phyloP scores from a whole-genome alignment of 306 rosid species.

The Acacia melanoxylon region DNA sequence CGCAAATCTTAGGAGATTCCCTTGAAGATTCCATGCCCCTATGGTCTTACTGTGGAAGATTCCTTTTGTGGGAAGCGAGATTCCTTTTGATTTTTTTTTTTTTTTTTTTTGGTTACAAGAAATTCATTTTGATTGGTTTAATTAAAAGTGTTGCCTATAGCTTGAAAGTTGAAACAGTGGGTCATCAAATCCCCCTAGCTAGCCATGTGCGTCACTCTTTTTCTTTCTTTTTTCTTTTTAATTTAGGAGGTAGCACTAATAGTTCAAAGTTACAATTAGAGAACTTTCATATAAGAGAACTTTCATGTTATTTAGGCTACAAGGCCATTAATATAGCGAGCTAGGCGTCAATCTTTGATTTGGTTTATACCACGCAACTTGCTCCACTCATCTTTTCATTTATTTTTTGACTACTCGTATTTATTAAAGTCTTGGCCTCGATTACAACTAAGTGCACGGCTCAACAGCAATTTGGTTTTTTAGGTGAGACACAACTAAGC shows the following conservation, averaged over 20 bases:
- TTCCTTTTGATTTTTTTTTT: not conserved
- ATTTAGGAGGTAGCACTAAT: too few relatives aligned
- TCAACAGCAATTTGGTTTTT: too few relatives aligned
- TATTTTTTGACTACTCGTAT: not conserved
- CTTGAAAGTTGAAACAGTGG: not conserved
- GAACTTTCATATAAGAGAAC: too few relatives aligned
- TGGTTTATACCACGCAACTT: slow-evolving; percentile 15
- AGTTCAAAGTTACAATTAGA: too few relatives aligned
- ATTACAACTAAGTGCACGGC: too few relatives aligned
- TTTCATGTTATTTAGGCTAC: too few relatives aligned
- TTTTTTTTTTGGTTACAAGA: too few relatives aligned
- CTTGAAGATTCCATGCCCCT: not conserved
- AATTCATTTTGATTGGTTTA: not conserved
- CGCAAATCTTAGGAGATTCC: not conserved
- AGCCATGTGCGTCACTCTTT: not conserved
- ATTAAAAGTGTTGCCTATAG: not conserved
- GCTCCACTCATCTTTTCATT: not conserved
- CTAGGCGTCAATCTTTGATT: too few relatives aligned
- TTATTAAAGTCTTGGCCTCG: not conserved
- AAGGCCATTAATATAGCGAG: too few relatives aligned
- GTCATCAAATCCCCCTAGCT: not conserved
- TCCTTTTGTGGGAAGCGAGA: slow-evolving; percentile 1
- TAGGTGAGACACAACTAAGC: too few relatives aligned
- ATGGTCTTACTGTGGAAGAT: not conserved
- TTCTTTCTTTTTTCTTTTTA: too few relatives aligned